Evolutionary conservation across 352 stramenopile species (phyloP), one percentile per base, ranked within the genome.

Genomic region (Phytophthora nicotianae): DNA sequence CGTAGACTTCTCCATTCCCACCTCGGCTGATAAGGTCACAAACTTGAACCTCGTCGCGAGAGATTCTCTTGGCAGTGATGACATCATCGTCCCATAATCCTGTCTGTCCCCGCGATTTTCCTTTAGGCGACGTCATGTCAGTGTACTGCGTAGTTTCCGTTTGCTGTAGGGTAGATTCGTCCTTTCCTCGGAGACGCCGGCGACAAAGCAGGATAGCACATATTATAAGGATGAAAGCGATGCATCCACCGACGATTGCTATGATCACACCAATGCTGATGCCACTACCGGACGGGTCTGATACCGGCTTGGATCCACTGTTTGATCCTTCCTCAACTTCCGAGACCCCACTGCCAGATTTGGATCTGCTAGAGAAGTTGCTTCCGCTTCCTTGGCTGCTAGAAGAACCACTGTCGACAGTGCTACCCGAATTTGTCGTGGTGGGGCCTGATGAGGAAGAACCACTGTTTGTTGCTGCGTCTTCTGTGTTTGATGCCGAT

Each of bases 31-130:
- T 43, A 11, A 75, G 43, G 5, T 57, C 21, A 11, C 40, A 38
- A 1, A 77, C 19, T 23, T 73, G 41, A 14, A 77, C 51, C 7
- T 70, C 58, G 32, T 75, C 67, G 45, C 68, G 64, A 21, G 62
- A 65, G 26, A 77, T 73, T 16, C 65, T 62, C 20, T 70, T 66
- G 0, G 65, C 70, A 32, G 70, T 62, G 35, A 77, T 67, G 17
- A 61, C 50, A 33, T 66, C 21, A 40, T 77, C 70, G 17, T 69
- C 51, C 64, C 69, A 77, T 10, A 67, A 48, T 0, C 45, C 23
- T 3, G 35, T 62, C 35, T 56, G 55, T 56, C 55, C 55, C 0
- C 46, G 32, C 6, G 35, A 57, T 19, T 33, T 55, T 35, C 35
- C 35, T 48, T 48, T 45, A 3, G 37, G 35, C 2, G 35, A 38